These are phyloP conservation scores for Lactarius indigo DNA, from an alignment of 768 basidiomycete species.

Conservation along the genomic window DNA sequence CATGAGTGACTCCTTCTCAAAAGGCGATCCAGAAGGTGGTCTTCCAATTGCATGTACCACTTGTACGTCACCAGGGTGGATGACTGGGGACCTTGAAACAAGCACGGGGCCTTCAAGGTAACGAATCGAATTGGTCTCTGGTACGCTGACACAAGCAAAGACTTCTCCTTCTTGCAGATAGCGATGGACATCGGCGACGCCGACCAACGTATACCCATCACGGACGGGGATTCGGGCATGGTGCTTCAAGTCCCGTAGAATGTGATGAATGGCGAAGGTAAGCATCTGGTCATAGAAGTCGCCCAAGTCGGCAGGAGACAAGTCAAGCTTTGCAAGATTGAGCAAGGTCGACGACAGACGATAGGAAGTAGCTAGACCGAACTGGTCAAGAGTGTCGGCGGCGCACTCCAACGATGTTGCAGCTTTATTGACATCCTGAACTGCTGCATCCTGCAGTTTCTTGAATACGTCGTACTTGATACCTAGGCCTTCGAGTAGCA, in stretches of 20 bases:
- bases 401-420: slow-evolving; percentile 42
- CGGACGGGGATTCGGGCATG: slow-evolving; percentile 64
- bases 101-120: slow-evolving; percentile 55
- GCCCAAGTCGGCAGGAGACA: slow-evolving; percentile 38
- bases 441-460: slow-evolving; percentile 49
- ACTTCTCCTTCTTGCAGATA: slow-evolving; percentile 53
- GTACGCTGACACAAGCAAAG: slow-evolving; percentile 54
- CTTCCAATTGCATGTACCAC: slow-evolving; percentile 55
- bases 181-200: slow-evolving; percentile 62
- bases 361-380: slow-evolving; percentile 58
- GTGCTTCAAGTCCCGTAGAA: slow-evolving; percentile 63
- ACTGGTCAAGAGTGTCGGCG: slow-evolving; percentile 47
- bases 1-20: slow-evolving; percentile 45
- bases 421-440: slow-evolving; percentile 44
- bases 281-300: slow-evolving; percentile 51
- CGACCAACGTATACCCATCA: slow-evolving; percentile 62
- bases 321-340: slow-evolving; percentile 46
- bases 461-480: slow-evolving; percentile 53
- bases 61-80: slow-evolving; percentile 67
- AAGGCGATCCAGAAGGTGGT: slow-evolving; percentile 54
- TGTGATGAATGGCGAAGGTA: slow-evolving; percentile 54
- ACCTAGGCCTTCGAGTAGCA: slow-evolving; percentile 59
- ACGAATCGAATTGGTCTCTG: slow-evolving; percentile 33
- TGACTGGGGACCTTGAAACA: slow-evolving; percentile 62
- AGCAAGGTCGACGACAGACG: slow-evolving; percentile 51